Evolutionary conservation across 352 stramenopile species (phyloP).

Genomic region (Phytophthora megakarya): DNA sequence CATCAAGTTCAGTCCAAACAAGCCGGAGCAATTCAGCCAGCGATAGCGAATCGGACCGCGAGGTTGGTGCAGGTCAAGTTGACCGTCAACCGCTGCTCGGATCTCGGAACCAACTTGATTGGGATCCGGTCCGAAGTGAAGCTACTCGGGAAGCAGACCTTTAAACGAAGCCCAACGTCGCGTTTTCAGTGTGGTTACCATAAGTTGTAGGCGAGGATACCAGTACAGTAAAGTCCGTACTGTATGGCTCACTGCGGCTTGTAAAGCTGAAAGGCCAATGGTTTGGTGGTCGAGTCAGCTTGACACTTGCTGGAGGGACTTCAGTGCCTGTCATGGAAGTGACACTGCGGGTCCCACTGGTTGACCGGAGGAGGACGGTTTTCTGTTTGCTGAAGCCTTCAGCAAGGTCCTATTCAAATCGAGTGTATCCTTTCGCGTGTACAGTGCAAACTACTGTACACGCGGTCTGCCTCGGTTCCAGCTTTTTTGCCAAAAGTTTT

Average conservation of each 20-base stretch:
- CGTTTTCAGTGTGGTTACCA: conserved; percentile 26
- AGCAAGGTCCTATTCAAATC: conserved; percentile 32
- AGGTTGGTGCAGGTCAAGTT: background rate
- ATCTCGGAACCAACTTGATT: conserved; percentile 17
- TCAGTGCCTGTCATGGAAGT: conserved; percentile 18
- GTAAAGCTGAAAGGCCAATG: conserved; percentile 1
- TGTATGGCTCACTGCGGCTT: conserved; percentile 17
- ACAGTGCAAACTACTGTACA: conserved; percentile 13
- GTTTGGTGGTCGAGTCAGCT: background rate
- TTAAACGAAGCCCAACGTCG: conserved; percentile 21
- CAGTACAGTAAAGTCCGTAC: background rate
- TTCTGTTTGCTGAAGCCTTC: conserved; percentile 31
- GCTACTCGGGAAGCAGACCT: conserved; percentile 26
- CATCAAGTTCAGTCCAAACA: conserved; percentile 8
- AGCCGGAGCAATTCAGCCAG: conserved; percentile 19
- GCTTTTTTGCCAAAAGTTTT: background rate
- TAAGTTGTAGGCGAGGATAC: conserved; percentile 14
- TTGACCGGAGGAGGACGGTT: conserved; percentile 34
- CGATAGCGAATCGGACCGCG: conserved; percentile 13
- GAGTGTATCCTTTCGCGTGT: conserved; percentile 29
- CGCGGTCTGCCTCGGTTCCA: too few species aligned
- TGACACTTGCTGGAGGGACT: conserved; percentile 2
- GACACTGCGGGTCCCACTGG: conserved; percentile 22
- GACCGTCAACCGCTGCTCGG: conserved; percentile 7
- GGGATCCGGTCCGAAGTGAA: conserved; percentile 18